phyloP scores from a whole-genome alignment of 495 filamentous ascomycete genomes.

The Penicillium taxi region DNA sequence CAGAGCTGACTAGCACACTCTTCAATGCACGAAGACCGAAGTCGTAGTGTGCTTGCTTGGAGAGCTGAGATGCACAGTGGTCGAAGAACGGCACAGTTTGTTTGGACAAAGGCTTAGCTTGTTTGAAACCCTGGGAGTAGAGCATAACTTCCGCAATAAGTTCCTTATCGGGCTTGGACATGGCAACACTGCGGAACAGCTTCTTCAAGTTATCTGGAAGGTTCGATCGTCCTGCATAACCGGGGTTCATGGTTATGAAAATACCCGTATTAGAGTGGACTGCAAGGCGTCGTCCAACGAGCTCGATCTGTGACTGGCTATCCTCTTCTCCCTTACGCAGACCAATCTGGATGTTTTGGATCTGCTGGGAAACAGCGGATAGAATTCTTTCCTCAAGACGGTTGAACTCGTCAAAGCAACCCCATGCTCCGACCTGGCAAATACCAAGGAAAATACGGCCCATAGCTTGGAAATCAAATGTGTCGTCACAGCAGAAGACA shows the following conservation, averaged over 20 bases:
- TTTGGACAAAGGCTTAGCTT: slow-evolving; percentile 85
- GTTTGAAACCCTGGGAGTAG: slow-evolving; percentile 96
- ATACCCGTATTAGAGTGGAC: slow-evolving; percentile 93
- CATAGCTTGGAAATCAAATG: slow-evolving; percentile 99
- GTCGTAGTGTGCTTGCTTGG: slow-evolving; percentile 98
- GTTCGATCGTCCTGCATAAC: slow-evolving; percentile 96
- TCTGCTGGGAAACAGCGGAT: slow-evolving; percentile 95
- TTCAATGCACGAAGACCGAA: slow-evolving; percentile 96
- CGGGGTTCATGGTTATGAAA: slow-evolving; percentile 99
- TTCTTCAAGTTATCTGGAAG: slow-evolving; percentile 98
- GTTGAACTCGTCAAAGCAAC: slow-evolving; percentile 99
- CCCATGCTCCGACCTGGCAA: slow-evolving; percentile 98
- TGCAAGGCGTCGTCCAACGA: slow-evolving; percentile 77
- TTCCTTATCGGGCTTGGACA: slow-evolving; percentile 99
- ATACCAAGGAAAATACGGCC: slow-evolving; percentile 98
- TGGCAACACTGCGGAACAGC: slow-evolving; percentile 95
- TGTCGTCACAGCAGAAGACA: slow-evolving; percentile 98
- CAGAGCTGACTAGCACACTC: slow-evolving; percentile 95
- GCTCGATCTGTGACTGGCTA: slow-evolving; percentile 77
- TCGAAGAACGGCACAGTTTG: slow-evolving; percentile 98
- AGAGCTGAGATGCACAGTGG: slow-evolving; percentile 66
- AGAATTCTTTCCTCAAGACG: slow-evolving; percentile 93
- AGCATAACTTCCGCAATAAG: slow-evolving; percentile 99
- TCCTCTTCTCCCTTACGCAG: slow-evolving; percentile 72
- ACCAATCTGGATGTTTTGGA: slow-evolving; percentile 97